These are phyloP conservation scores for Podaxis sp. DNA, from an alignment of 768 basidiomycete species.

Conservation along the genomic window DNA sequence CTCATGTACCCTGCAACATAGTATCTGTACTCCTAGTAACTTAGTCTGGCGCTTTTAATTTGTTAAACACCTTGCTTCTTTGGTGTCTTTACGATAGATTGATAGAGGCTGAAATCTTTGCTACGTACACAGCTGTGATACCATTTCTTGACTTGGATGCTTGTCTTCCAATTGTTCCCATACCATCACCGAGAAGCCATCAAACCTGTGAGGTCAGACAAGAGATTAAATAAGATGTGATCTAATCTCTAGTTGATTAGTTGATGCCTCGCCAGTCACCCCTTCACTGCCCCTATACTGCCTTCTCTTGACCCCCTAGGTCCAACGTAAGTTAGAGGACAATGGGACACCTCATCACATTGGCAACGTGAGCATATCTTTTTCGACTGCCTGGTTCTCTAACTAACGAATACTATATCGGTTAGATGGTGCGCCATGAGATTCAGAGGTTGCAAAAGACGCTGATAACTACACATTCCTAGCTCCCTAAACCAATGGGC, in stretches of 20 bases:
- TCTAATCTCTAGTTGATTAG: background rate
- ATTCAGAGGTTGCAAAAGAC: background rate
- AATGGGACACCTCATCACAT: constrained; percentile 85
- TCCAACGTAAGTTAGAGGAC: background rate
- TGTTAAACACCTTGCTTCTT: background rate
- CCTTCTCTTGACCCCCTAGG: background rate
- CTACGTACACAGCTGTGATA: background rate
- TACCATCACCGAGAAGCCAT: no score
- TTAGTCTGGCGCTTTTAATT: background rate
- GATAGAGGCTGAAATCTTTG: background rate
- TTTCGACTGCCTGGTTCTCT: background rate
- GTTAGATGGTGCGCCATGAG: constrained; percentile 24
- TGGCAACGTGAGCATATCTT: constrained; percentile 66
- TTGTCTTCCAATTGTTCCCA: background rate
- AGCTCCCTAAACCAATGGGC: constrained; percentile 98
- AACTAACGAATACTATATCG: constrained; percentile 5
- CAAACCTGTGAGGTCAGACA: background rate
- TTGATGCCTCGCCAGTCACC: background rate
- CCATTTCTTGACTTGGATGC: background rate
- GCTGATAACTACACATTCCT: constrained; percentile 11
- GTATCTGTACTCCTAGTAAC: constrained; percentile 7
- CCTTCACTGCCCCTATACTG: background rate
- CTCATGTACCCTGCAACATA: background rate
- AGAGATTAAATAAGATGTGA: background rate
- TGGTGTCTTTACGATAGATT: background rate